A percentile compares a stretch with the other conserved stretches of the same genome.
phyloP scores from a whole-genome alignment of 1,139 yeast species.

The Candida mesenterica region DNA sequence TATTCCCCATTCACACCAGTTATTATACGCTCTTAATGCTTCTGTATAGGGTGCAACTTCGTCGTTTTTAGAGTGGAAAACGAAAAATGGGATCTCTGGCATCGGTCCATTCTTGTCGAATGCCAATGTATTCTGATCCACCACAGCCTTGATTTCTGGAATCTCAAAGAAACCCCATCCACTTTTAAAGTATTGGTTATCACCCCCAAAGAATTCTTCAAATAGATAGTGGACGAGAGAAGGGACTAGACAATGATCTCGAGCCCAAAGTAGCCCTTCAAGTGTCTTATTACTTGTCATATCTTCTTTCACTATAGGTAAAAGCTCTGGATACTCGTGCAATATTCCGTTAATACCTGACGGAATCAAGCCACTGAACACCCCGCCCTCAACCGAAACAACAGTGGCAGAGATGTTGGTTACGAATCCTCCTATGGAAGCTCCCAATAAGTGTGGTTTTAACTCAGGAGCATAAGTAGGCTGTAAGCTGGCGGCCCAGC shows the following conservation, averaged over 20 bases:
- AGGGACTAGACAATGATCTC: slow-evolving; percentile 8
- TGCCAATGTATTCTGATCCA: slow-evolving; percentile 22
- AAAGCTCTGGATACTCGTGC: slow-evolving; percentile 24
- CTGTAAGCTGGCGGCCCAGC: slow-evolving; percentile 37
- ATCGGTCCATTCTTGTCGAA: slow-evolving; percentile 18
- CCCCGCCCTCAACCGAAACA: slow-evolving; percentile 20
- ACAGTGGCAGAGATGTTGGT: slow-evolving; percentile 22
- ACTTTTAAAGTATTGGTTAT: slow-evolving; percentile 11
- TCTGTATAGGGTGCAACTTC: slow-evolving; percentile 27
- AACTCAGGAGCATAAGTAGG: slow-evolving; percentile 35
- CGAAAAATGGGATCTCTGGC: slow-evolving; percentile 34
- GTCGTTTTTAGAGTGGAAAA: slow-evolving; percentile 33
- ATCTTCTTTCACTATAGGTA: background rate
- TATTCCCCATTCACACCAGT: slow-evolving; percentile 33
- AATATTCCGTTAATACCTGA: slow-evolving; percentile 26
- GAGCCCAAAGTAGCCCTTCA: slow-evolving; percentile 1
- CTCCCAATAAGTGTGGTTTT: slow-evolving; percentile 22
- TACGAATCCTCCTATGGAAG: slow-evolving; percentile 33
- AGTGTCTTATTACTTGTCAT: slow-evolving; percentile 1
- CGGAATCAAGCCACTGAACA: slow-evolving; percentile 26
- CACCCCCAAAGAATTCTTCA: slow-evolving; percentile 18
- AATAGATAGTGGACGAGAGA: slow-evolving; percentile 11
- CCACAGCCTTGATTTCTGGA: slow-evolving; percentile 13
- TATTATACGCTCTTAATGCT: slow-evolving; percentile 24
- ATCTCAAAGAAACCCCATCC: slow-evolving; percentile 20